Evolutionary conservation across 2,329 filamentous ascomycete genomes (phyloP).

Genomic region (Venturia aucupariae): DNA sequence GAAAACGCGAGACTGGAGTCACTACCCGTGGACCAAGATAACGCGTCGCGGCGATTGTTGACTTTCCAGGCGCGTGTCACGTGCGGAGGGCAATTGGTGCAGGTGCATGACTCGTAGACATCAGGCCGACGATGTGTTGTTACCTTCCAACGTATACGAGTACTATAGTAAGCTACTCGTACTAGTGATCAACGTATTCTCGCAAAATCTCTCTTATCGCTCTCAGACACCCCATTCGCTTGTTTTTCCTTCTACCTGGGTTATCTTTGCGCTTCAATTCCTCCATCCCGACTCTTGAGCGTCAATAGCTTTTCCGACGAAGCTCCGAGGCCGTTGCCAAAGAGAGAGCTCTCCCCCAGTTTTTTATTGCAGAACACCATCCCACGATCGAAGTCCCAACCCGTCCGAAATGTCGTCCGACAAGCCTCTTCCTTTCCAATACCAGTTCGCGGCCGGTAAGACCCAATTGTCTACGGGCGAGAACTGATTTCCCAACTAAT

Average conservation of each 20-base stretch:
- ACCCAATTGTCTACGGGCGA: conserved; percentile 19
- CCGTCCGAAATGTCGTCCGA: conserved; percentile 37
- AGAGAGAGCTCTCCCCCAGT: background rate
- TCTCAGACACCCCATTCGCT: background rate
- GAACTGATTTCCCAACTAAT: conserved; percentile 24
- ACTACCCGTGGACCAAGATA: too few species aligned
- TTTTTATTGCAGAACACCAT: background rate
- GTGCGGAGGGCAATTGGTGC: too few species aligned
- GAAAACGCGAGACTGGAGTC: background rate
- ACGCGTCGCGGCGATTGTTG: conserved; percentile 9
- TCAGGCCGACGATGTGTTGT: background rate
- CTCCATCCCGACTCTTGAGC: background rate
- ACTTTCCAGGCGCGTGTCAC: too few species aligned
- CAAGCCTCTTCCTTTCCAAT: conserved; percentile 80
- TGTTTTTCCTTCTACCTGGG: background rate
- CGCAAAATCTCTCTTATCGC: too few species aligned
- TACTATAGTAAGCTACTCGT: too few species aligned
- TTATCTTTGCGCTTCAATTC: background rate
- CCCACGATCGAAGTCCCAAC: background rate
- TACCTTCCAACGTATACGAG: background rate
- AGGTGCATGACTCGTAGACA: background rate
- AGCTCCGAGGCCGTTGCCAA: background rate
- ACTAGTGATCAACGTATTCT: too few species aligned
- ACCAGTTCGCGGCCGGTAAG: conserved; percentile 89
- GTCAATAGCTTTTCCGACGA: background rate